These are phyloP conservation scores for Phellopilus nigrolimitatus DNA, from an alignment of 1,284 basidiomycete genomes.

Conservation along the genomic window DNA sequence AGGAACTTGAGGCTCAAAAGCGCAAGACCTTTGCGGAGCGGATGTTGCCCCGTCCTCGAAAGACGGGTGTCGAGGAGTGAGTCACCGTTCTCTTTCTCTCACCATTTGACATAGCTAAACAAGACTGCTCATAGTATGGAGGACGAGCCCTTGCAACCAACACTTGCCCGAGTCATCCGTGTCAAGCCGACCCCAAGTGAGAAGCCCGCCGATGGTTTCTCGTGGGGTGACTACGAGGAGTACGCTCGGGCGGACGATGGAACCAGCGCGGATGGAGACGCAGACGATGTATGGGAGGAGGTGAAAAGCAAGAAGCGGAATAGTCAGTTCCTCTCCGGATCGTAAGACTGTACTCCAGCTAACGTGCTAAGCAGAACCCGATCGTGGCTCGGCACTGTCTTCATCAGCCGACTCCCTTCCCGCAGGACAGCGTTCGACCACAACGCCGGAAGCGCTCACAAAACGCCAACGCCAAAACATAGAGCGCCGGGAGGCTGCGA, in stretches of 20 bases:
- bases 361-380: constrained; percentile 15
- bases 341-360: background rate
- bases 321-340: constrained; percentile 34
- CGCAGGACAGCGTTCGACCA: constrained; percentile 21
- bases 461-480: constrained; percentile 71
- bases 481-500: constrained; percentile 50
- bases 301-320: constrained; percentile 51
- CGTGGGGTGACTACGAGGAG: constrained; percentile 74
- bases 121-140: constrained; percentile 46
- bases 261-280: constrained; percentile 52
- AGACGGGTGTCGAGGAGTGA: constrained; percentile 65
- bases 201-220: constrained; percentile 57
- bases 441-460: constrained; percentile 42
- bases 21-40: constrained; percentile 53
- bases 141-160: constrained; percentile 50
- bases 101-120: constrained; percentile 9
- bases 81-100: constrained; percentile 28
- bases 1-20: constrained; percentile 26
- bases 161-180: constrained; percentile 57
- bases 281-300: constrained; percentile 64
- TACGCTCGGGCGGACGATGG: constrained; percentile 45
- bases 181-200: constrained; percentile 51
- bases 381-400: constrained; percentile 12
- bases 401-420: constrained; percentile 11
- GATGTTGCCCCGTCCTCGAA: constrained; percentile 50